Percentiles rank a stretch among this genome's conserved stretches.
These are phyloP conservation scores for Phaeotremella fagi DNA, from an alignment of 768 basidiomycete species.

Conservation along the genomic window DNA sequence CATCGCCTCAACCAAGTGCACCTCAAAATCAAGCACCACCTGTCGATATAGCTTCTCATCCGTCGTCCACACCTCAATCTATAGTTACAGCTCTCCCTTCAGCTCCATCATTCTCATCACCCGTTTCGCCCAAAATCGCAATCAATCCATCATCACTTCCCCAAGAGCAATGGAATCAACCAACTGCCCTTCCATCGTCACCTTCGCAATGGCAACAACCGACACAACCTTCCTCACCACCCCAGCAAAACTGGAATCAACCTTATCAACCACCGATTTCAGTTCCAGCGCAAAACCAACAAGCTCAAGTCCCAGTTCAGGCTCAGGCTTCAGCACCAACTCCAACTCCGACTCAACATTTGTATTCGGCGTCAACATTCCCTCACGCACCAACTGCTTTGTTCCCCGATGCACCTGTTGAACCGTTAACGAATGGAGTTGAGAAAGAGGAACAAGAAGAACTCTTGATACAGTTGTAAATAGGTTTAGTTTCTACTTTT, in stretches of 20 bases:
- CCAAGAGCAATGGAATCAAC: no score
- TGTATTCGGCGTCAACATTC: conserved; percentile 21
- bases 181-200: no score
- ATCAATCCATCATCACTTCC: background rate
- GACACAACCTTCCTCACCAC: no score
- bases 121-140: background rate
- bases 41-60: conserved; percentile 24
- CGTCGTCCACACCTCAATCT: conserved; percentile 12
- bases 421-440: conserved; percentile 12
- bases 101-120: background rate
- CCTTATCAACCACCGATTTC: conserved; percentile 4
- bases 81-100: conserved; percentile 6
- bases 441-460: conserved; percentile 40
- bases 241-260: conserved; percentile 10
- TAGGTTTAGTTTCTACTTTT: background rate
- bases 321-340: background rate
- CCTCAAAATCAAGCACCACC: conserved; percentile 15
- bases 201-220: no score
- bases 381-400: conserved; percentile 36
- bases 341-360: background rate
- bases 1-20: conserved; percentile 19
- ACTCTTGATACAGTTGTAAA: conserved; percentile 43
- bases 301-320: conserved; percentile 12
- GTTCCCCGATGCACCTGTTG: conserved; percentile 44
- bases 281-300: conserved; percentile 8